A percentile compares a stretch with the other conserved stretches of the same genome.
Evolutionary conservation across 495 filamentous ascomycete species (phyloP).

Genomic region (Melanomma pulvis-pyrius): DNA sequence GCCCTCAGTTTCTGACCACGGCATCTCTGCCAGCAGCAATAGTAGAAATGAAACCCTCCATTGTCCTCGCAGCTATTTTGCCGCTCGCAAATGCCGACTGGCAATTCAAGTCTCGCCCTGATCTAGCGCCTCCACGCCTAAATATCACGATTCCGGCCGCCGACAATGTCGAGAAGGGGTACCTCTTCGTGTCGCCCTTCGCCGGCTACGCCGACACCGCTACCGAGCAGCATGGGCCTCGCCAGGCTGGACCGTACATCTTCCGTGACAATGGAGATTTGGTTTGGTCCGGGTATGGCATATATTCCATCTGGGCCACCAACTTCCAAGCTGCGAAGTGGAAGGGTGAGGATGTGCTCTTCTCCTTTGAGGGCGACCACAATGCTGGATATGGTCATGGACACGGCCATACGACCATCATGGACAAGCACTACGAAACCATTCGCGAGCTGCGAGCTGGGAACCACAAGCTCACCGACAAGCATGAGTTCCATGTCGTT

Average conservation of each 20-base stretch:
- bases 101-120: slow-evolving; percentile 59
- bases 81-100: slow-evolving; percentile 50
- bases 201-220: slow-evolving; percentile 49
- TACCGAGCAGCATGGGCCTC: slow-evolving; percentile 55
- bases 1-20: slow-evolving; percentile 48
- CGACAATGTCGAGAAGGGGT: slow-evolving; percentile 54
- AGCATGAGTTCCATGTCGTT: slow-evolving; percentile 58
- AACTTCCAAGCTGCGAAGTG: slow-evolving; percentile 53
- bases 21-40: slow-evolving; percentile 34
- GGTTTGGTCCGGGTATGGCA: slow-evolving; percentile 59
- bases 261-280: slow-evolving; percentile 58
- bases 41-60: slow-evolving; percentile 42
- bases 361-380: slow-evolving; percentile 34
- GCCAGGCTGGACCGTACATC: slow-evolving; percentile 59
- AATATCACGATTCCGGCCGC: slow-evolving; percentile 61
- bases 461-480: slow-evolving; percentile 57
- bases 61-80: slow-evolving; percentile 37
- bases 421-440: slow-evolving; percentile 59
- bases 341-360: slow-evolving; percentile 51
- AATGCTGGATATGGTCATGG: slow-evolving; percentile 59
- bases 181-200: slow-evolving; percentile 60
- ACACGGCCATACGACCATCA: slow-evolving; percentile 55
- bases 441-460: slow-evolving; percentile 57
- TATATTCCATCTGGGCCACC: slow-evolving; percentile 58
- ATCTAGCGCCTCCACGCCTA: slow-evolving; percentile 58